Conservation (phyloP, 2,329 filamentous ascomycete species). For the Colletotrichum tanaceti region DNA sequence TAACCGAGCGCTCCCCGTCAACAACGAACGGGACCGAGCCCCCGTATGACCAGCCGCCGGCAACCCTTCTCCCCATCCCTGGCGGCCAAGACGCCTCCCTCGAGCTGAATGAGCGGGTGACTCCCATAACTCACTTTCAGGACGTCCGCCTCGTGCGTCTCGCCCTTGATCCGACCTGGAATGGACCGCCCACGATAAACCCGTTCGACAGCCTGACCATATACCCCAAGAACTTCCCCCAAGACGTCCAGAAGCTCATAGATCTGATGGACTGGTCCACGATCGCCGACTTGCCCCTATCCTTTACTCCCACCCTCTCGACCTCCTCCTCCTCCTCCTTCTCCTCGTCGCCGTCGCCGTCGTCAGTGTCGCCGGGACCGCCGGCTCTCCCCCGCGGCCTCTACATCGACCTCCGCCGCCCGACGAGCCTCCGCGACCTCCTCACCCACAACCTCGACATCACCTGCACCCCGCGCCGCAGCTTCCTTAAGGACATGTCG, state of each 20-base stretch:
- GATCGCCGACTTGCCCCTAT: slow-evolving; percentile 77
- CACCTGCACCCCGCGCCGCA: slow-evolving; percentile 86
- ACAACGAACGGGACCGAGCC: neutral
- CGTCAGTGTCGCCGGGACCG: slow-evolving; percentile 14
- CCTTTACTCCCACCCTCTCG: neutral
- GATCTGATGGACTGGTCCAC: slow-evolving; percentile 81
- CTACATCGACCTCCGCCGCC: slow-evolving; percentile 50
- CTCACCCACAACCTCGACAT: slow-evolving; percentile 89
- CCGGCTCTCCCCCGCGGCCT: slow-evolving; percentile 47
- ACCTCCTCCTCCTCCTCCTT: neutral
- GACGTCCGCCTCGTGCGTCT: slow-evolving; percentile 80
- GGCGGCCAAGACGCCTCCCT: slow-evolving; percentile 69
- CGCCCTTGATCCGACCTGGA: slow-evolving; percentile 34
- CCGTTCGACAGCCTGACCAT: slow-evolving; percentile 87
- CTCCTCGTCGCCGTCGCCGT: no score
- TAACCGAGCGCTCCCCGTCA: neutral
- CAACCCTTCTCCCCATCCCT: slow-evolving; percentile 65
- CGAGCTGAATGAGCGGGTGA: slow-evolving; percentile 76
- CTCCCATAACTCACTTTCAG: slow-evolving; percentile 85
- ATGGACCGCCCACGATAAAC: slow-evolving; percentile 52
- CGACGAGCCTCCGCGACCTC: slow-evolving; percentile 76
- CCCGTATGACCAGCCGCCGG: slow-evolving; percentile 33
- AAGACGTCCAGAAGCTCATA: slow-evolving; percentile 84
- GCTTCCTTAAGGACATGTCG: slow-evolving; percentile 83
- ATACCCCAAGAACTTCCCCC: slow-evolving; percentile 86